Evolutionary conservation across 768 basidiomycete genomes (phyloP).

Genomic region (Lactifluus volemus): DNA sequence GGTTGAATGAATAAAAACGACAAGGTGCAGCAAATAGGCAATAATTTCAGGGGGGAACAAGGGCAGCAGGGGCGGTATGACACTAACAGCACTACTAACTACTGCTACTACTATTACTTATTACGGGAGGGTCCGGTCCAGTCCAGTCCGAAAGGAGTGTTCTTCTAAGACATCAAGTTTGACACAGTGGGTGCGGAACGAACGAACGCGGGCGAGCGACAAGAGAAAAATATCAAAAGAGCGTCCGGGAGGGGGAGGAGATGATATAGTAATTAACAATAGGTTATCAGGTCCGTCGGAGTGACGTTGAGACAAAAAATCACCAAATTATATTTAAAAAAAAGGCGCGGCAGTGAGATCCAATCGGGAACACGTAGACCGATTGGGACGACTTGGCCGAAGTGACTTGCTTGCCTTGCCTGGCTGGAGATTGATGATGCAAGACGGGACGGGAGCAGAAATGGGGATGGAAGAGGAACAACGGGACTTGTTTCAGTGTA

Average conservation of each 20-base stretch:
- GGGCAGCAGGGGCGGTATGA: not conserved
- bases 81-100: not conserved
- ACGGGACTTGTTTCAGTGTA: not conserved
- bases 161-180: not conserved
- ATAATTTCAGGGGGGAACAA: not conserved
- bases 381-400: not conserved
- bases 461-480: not conserved
- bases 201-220: not conserved
- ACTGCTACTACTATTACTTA: not conserved
- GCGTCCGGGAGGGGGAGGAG: not conserved
- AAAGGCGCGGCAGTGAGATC: not conserved
- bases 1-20: not conserved
- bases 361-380: not conserved
- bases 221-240: not conserved
- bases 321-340: not conserved
- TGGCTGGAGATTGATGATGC: not conserved
- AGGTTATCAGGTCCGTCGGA: constrained; percentile 1
- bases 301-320: not conserved
- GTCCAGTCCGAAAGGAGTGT: not conserved
- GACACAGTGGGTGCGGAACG: not conserved
- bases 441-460: not conserved
- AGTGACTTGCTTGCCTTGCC: too few relatives aligned
- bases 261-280: not conserved
- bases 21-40: not conserved
- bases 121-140: not conserved